Conservation (phyloP, 768 basidiomycete species). For the Porphyrellus cyaneotinctus region DNA sequence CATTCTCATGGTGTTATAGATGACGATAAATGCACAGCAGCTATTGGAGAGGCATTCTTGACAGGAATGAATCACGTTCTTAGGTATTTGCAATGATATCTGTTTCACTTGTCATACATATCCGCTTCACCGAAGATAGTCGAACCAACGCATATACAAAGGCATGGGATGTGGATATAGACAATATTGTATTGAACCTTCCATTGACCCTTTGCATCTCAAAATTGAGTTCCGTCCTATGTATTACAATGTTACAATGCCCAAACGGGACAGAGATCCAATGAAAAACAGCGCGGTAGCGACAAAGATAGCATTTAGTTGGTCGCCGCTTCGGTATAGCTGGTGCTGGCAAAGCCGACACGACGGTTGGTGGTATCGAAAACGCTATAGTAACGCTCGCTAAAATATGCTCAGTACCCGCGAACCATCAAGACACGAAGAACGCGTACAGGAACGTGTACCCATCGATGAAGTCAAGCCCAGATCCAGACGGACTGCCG, state of each 20-base stretch:
- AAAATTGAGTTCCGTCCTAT: too few species aligned
- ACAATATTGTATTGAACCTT: too few species aligned
- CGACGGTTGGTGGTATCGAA: constrained; percentile 17
- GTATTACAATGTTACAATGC: too few species aligned
- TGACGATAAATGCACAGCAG: background rate
- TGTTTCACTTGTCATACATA: background rate
- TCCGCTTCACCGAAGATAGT: too few species aligned
- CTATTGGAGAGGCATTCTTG: constrained; percentile 17
- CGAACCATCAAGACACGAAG: background rate
- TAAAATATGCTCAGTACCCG: background rate
- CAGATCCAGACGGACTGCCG: constrained; percentile 10
- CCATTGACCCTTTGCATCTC: too few species aligned
- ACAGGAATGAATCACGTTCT: constrained; percentile 12
- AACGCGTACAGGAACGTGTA: constrained; percentile 14
- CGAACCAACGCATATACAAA: background rate
- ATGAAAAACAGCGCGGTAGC: too few species aligned
- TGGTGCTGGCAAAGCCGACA: constrained; percentile 8
- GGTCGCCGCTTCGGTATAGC: background rate
- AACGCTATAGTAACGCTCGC: constrained; percentile 37
- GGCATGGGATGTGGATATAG: background rate
- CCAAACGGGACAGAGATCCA: too few species aligned
- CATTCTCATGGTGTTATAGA: background rate
- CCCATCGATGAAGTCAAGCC: constrained; percentile 25
- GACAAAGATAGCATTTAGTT: background rate
- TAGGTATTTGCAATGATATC: constrained; percentile 8